Conservation (phyloP, 257 asterid species). For the Mentha longifolia region DNA sequence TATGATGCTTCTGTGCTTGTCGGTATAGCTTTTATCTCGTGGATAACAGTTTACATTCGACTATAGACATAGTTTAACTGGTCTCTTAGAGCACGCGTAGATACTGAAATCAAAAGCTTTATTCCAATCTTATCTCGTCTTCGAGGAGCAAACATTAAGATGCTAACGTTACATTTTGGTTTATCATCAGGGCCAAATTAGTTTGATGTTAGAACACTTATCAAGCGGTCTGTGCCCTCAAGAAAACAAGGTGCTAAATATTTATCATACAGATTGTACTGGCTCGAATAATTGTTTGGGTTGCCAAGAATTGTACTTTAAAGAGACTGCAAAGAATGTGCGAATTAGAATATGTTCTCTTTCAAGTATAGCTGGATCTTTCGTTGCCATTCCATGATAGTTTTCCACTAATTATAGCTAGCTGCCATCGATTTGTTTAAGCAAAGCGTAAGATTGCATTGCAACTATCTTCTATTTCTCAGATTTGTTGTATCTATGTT, state of each 20-base stretch:
- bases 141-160: not conserved
- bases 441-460: not conserved
- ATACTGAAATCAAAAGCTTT: constrained; percentile 1
- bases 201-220: not conserved
- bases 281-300: not conserved
- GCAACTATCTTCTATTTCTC: not conserved
- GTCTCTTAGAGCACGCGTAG: not conserved
- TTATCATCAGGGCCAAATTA: not conserved
- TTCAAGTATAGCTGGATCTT: not conserved
- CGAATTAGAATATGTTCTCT: not conserved
- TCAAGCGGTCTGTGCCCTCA: not conserved
- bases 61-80: not conserved
- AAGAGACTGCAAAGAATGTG: constrained; percentile 18
- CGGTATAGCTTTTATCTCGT: constrained; percentile 7
- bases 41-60: not conserved
- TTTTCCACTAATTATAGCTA: constrained; percentile 1
- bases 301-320: not conserved
- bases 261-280: not conserved
- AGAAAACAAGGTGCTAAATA: not conserved
- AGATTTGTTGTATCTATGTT: not conserved
- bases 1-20: constrained; percentile 21
- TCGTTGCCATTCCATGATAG: constrained; percentile 8
- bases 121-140: not conserved
- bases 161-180: not conserved
- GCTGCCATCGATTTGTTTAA: not conserved